phyloP scores from a whole-genome alignment of 345 rosid species.

The Rhizophora apiculata region DNA sequence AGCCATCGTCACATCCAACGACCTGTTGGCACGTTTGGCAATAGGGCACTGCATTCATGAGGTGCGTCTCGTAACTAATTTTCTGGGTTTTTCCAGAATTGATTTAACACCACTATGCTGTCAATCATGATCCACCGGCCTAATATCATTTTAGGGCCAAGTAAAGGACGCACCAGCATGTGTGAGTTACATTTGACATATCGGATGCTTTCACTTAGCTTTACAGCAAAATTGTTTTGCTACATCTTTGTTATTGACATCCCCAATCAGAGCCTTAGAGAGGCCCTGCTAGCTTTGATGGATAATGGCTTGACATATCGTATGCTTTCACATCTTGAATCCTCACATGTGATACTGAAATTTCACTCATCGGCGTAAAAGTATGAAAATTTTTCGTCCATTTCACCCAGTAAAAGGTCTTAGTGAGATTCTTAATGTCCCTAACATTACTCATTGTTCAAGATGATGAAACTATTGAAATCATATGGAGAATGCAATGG shows the following conservation, averaged over 20 bases:
- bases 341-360: too few relatives aligned
- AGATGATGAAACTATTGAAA: not conserved
- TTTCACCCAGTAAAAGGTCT: too few relatives aligned
- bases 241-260: not conserved
- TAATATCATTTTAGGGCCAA: too few relatives aligned
- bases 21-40: slow-evolving; percentile 73
- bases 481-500: not conserved
- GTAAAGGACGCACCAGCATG: too few relatives aligned
- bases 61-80: slow-evolving; percentile 33
- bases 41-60: slow-evolving; percentile 90
- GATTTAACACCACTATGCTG: not conserved
- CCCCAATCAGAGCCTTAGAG: not conserved
- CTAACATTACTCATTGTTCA: not conserved
- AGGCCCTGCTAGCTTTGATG: not conserved
- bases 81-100: not conserved
- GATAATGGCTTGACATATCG: too few relatives aligned
- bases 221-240: too few relatives aligned
- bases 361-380: too few relatives aligned
- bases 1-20: slow-evolving; percentile 72
- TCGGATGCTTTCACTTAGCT: too few relatives aligned
- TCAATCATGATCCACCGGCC: not conserved
- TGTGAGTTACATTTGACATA: too few relatives aligned
- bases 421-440: too few relatives aligned
- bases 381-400: too few relatives aligned
- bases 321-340: too few relatives aligned